These are phyloP conservation scores for Pestalotiopsis sp. DNA, from an alignment of 2,329 filamentous ascomycete species.

Conservation along the genomic window DNA sequence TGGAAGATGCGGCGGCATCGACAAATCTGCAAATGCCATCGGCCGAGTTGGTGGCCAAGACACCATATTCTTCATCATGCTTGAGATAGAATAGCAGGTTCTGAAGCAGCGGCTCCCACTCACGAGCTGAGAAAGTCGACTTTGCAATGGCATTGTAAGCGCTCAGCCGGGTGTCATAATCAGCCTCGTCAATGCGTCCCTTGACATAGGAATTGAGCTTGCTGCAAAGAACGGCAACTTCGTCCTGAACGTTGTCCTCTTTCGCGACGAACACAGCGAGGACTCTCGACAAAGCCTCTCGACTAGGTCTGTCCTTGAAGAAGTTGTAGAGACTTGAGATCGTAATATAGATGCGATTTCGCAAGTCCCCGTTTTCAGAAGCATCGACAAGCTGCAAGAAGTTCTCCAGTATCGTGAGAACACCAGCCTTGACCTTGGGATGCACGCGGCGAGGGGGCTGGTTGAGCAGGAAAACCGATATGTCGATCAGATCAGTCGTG, in stretches of 20 bases:
- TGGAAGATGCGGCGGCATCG: slow-evolving; percentile 56
- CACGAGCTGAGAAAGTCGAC: slow-evolving; percentile 61
- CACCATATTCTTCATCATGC: slow-evolving; percentile 85
- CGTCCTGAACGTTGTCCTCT: slow-evolving; percentile 56
- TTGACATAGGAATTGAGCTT: slow-evolving; percentile 80
- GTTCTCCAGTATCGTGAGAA: slow-evolving; percentile 79
- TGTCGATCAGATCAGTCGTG: slow-evolving; percentile 76
- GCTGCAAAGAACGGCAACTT: slow-evolving; percentile 71
- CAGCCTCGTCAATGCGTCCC: slow-evolving; percentile 77
- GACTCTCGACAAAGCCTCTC: slow-evolving; percentile 74
- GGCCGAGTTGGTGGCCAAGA: slow-evolving; percentile 78
- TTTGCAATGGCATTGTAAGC: slow-evolving; percentile 77
- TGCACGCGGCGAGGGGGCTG: slow-evolving; percentile 85
- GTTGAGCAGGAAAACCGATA: slow-evolving; percentile 78
- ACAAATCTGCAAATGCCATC: slow-evolving; percentile 80
- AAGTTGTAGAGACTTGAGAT: slow-evolving; percentile 85
- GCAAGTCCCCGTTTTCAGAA: slow-evolving; percentile 58
- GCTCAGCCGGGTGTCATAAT: slow-evolving; percentile 79
- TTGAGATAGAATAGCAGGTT: slow-evolving; percentile 89
- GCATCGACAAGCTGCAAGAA: slow-evolving; percentile 72
- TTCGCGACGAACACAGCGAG: slow-evolving; percentile 70
- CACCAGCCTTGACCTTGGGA: slow-evolving; percentile 78
- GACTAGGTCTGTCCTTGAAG: slow-evolving; percentile 80
- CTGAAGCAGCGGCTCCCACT: slow-evolving; percentile 87
- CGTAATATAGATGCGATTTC: slow-evolving; percentile 70